Percentiles rank a stretch among this genome's conserved stretches.
Evolutionary conservation across 2,329 filamentous ascomycete genomes (phyloP).

Genomic region (Aspergillus terreus): DNA sequence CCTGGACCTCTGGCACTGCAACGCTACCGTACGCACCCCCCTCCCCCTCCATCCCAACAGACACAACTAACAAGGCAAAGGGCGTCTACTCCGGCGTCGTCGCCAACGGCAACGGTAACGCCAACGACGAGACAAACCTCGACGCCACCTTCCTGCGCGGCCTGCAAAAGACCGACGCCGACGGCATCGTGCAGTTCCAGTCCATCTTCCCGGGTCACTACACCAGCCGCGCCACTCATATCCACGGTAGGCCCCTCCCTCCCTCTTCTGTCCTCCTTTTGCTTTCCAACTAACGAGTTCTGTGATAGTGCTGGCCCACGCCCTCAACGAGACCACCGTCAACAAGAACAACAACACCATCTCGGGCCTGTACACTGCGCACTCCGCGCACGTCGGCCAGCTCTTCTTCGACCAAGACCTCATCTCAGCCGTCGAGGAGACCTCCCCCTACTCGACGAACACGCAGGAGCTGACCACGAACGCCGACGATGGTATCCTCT

Average conservation of each 20-base stretch:
- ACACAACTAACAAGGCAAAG: conserved; percentile 10
- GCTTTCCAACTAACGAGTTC: neutral
- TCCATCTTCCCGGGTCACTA: conserved; percentile 48
- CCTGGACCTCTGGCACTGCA: conserved; percentile 41
- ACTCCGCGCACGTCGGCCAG: conserved; percentile 60
- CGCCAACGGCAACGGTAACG: conserved; percentile 35
- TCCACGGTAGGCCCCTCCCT: conserved; percentile 24
- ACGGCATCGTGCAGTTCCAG: conserved; percentile 43
- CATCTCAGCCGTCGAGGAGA: conserved; percentile 48
- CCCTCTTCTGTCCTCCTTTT: neutral
- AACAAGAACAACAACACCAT: conserved; percentile 50
- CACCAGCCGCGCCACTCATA: conserved; percentile 34
- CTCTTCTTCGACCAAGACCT: conserved; percentile 62
- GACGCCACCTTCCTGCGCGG: conserved; percentile 45
- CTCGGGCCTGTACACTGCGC: conserved; percentile 38
- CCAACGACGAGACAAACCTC: conserved; percentile 36
- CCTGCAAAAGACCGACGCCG: conserved; percentile 39
- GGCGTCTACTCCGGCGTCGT: conserved; percentile 40
- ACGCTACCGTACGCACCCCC: conserved; percentile 29
- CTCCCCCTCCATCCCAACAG: neutral
- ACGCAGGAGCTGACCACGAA: conserved; percentile 49
- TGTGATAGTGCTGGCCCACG: conserved; percentile 28
- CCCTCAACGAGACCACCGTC: conserved; percentile 28
- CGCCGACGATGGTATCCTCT: conserved; percentile 48
- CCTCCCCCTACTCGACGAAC: conserved; percentile 47